These are phyloP conservation scores for Neurospora discreta DNA, from an alignment of 495 filamentous ascomycete species.

Conservation along the genomic window DNA sequence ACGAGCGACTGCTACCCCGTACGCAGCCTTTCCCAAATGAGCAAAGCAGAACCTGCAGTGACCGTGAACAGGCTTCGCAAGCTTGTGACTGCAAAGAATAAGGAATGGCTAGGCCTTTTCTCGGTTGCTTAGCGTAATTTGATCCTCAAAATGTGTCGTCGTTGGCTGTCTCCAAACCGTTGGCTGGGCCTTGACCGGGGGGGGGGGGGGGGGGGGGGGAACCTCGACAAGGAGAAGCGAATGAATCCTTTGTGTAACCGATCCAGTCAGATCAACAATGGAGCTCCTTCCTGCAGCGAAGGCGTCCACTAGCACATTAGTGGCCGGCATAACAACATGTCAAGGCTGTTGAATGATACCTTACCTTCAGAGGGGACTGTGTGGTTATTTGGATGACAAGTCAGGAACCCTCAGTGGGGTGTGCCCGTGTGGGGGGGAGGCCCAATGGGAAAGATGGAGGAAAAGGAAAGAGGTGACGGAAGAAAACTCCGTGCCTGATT, in stretches of 20 bases:
- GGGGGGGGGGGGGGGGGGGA: no score
- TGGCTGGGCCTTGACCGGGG: neutral
- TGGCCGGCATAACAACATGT: neutral
- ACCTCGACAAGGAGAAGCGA: neutral
- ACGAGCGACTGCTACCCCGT: neutral
- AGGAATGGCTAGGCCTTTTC: neutral
- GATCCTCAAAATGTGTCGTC: neutral
- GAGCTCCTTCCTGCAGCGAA: neutral
- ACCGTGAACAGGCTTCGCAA: neutral
- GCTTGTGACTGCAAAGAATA: neutral
- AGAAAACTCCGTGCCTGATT: no score
- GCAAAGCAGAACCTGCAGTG: neutral
- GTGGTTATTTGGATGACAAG: neutral
- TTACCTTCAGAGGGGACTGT: no score
- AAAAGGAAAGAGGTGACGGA: neutral
- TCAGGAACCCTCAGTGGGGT: neutral
- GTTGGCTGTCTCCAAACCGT: neutral
- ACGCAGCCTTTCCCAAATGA: neutral
- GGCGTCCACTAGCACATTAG: neutral
- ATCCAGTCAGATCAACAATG: neutral
- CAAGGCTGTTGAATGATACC: neutral
- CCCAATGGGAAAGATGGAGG: neutral
- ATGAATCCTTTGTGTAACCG: neutral
- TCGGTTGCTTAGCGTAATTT: neutral
- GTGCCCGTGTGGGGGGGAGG: no score